Percentiles rank a stretch among this genome's conserved stretches.
Conservation (phyloP, 2,329 filamentous ascomycete genomes). For the Neofusicoccum kwambonambiense region DNA sequence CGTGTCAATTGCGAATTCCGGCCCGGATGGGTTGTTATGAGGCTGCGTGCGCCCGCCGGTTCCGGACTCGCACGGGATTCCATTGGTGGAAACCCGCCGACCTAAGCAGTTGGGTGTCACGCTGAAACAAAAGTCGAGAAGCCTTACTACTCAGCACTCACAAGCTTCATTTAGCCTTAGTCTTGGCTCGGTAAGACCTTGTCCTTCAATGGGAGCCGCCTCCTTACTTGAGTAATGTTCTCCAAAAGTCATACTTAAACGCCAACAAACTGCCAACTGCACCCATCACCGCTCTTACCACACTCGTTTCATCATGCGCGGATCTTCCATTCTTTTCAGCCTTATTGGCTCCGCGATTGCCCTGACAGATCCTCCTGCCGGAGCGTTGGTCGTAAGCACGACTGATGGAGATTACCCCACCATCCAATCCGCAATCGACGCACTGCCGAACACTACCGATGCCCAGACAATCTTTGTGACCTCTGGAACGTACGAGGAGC, state of each 20-base stretch:
- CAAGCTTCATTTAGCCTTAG: not conserved
- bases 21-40: not conserved
- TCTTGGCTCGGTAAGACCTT: not conserved
- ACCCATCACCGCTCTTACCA: not conserved
- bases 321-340: not conserved
- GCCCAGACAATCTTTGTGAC: slow-evolving; percentile 60
- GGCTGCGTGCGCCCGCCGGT: not conserved
- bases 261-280: too few species aligned
- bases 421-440: slow-evolving; percentile 54
- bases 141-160: not conserved
- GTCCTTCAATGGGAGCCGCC: not conserved
- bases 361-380: slow-evolving; percentile 44
- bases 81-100: not conserved
- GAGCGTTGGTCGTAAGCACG: slow-evolving; percentile 46
- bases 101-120: not conserved
- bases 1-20: not conserved
- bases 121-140: not conserved
- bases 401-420: slow-evolving; percentile 37
- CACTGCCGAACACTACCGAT: slow-evolving; percentile 48
- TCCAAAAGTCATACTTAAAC: not conserved
- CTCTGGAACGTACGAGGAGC: slow-evolving; percentile 57
- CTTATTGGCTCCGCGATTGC: slow-evolving; percentile 10
- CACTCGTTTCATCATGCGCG: not conserved
- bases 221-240: not conserved
- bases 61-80: not conserved